Base-by-base conservation (phyloP, 495 filamentous ascomycete species). In the Penicillium antarcticum region DNA sequence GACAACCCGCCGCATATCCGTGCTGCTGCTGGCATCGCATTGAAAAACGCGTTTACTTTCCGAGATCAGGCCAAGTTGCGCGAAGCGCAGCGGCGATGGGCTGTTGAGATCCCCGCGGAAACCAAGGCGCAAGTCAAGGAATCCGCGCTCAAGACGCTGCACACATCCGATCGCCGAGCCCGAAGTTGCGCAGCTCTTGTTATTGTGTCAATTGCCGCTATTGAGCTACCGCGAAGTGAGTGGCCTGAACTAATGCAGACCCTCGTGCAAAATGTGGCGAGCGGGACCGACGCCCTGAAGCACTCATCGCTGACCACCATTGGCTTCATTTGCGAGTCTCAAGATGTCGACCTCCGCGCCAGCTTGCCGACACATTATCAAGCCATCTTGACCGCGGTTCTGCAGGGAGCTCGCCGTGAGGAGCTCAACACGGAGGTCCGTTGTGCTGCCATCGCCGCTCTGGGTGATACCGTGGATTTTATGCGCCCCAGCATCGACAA, bases 401-500 rank as follows among this genome's bases (percentile, higher is more conserved):
- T 98, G 0, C 95, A 97, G 71, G 94, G 94, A 56, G 94, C 94
- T 42, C 84, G 94, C 40, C 97, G 96, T 64, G 95, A 97, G 69
- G 95, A 97, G 78, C 69, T 82, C 11, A 97, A 92, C 74, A 70
- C 73, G 57, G 91, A 97, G 62, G 91, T 98, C 33, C 89, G 94
- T 41, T 80, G 87, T 56, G 89, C 94, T 34, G 94, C 94, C 59
- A 92, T 98, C 65, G 87, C 87, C 47, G 95, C 94, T 17, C 85
- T 98, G 12, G 88, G 91, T 60, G 95, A 98, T 66, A 95, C 91
- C 14, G 83, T 97, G 21, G 94, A 98, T 70, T 98, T 98, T 66
- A 92, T 98, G 31, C 83, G 89, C 12, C 89, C 88, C 68, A 98
- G 97, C 72, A 97, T 98, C 69, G 94, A 97, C 66, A 95, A 97